Evolutionary conservation across 345 rosid species (phyloP).

Genomic region (Eucalyptus curtisii): DNA sequence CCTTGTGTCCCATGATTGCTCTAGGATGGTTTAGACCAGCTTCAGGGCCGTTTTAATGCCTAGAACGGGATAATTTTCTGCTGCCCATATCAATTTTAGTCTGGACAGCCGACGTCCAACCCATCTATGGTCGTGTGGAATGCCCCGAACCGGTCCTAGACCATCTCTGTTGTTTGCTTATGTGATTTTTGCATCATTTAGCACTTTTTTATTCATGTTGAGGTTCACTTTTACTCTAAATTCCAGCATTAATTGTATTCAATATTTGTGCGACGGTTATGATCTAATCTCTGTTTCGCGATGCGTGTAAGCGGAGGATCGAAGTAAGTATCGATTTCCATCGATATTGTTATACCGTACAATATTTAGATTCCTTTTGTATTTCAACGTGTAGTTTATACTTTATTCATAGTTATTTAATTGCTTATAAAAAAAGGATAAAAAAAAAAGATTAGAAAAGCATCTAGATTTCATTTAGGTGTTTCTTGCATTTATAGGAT

Average conservation of each 20-base stretch:
- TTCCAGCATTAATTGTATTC: background rate
- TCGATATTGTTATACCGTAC: accelerated
- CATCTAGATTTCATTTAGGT: background rate
- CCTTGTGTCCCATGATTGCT: background rate
- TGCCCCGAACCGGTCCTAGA: background rate
- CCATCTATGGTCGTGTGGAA: background rate
- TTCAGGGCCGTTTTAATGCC: background rate
- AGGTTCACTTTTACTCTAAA: background rate
- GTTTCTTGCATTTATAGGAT: background rate
- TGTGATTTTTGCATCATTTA: background rate
- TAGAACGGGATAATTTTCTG: background rate
- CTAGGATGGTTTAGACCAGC: background rate
- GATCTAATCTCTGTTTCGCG: background rate
- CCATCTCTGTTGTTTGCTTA: background rate
- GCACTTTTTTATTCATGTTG: background rate
- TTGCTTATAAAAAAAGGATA: background rate
- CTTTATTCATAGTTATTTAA: too few relatives aligned
- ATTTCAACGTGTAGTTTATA: background rate
- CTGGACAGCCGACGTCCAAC: background rate
- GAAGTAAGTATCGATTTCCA: background rate
- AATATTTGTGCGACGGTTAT: accelerated
- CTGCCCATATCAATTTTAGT: background rate
- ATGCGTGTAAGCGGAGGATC: background rate
- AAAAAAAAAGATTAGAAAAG: too few relatives aligned
- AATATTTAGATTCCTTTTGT: background rate